phyloP scores from a whole-genome alignment of 768 basidiomycete genomes.

The Auriculariales sp. region DNA sequence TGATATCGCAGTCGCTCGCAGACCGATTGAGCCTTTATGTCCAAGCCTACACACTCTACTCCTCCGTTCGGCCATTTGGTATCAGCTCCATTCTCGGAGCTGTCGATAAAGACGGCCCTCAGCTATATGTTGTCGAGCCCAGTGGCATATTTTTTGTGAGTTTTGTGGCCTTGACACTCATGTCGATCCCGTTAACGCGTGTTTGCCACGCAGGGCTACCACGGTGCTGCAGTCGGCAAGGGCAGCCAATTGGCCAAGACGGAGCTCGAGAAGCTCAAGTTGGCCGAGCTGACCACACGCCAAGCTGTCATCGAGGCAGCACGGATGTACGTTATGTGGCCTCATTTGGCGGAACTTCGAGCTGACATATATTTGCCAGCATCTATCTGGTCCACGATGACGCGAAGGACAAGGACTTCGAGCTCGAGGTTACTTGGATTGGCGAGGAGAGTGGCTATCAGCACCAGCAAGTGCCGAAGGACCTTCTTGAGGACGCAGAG shows the following conservation, averaged over 20 bases:
- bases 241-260: conserved; percentile 98
- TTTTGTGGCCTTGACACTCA: conserved; percentile 6
- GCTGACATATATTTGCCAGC: conserved; percentile 27
- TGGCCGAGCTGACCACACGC: conserved; percentile 60
- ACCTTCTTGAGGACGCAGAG: conserved; percentile 75
- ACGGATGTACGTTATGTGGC: conserved; percentile 56
- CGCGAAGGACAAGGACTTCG: conserved; percentile 95
- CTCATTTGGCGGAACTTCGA: conserved; percentile 4
- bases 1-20: conserved; percentile 34
- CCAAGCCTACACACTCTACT: conserved; percentile 94
- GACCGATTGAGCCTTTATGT: conserved; percentile 81
- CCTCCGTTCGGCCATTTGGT: conserved; percentile 94
- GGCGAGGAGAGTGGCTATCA: conserved; percentile 66
- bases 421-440: conserved; percentile 96
- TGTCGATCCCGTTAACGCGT: background rate
- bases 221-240: conserved; percentile 94
- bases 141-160: conserved; percentile 82
- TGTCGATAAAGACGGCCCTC: conserved; percentile 78
- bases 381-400: conserved; percentile 97
- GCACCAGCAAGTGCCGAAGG: conserved; percentile 75
- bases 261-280: conserved; percentile 89
- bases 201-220: conserved; percentile 54
- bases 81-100: conserved; percentile 84
- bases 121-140: conserved; percentile 83
- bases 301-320: conserved; percentile 91